phyloP scores from a whole-genome alignment of 2,329 filamentous ascomycete species.

The Epichloe typhina region DNA sequence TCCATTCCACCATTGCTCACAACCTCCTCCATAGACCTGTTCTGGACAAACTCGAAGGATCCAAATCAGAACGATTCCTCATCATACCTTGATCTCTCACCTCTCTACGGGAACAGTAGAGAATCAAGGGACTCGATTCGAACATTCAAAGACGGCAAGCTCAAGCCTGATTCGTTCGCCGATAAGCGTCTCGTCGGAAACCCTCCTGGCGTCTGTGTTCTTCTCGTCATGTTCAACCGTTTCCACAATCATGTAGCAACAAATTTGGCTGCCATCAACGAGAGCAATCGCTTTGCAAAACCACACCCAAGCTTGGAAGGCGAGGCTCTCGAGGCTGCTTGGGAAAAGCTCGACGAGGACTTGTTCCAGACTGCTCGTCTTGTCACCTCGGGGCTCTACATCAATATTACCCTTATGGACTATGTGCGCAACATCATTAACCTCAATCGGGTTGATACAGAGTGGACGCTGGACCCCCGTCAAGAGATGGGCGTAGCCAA shows the following conservation, averaged over 20 bases:
- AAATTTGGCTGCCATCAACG: constrained; percentile 75
- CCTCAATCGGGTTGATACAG: constrained; percentile 43
- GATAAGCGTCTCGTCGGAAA: constrained; percentile 58
- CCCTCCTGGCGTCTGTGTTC: constrained; percentile 56
- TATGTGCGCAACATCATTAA: constrained; percentile 71
- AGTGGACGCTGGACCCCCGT: constrained; percentile 71
- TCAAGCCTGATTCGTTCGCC: constrained; percentile 62
- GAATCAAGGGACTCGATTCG: constrained; percentile 52
- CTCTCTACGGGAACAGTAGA: constrained; percentile 57
- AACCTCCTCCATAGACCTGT: constrained; percentile 35
- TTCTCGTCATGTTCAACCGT: constrained; percentile 66
- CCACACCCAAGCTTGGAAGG: constrained; percentile 37
- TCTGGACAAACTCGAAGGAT: constrained; percentile 53
- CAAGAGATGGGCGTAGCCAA: constrained; percentile 47
- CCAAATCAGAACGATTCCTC: constrained; percentile 52
- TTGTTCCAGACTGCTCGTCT: constrained; percentile 67
- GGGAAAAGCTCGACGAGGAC: constrained; percentile 62
- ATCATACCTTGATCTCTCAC: constrained; percentile 58
- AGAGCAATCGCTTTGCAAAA: constrained; percentile 62
- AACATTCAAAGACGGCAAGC: constrained; percentile 55
- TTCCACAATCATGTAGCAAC: constrained; percentile 82
- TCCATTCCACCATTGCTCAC: neutral
- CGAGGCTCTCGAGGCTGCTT: constrained; percentile 36
- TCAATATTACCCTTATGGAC: constrained; percentile 66
- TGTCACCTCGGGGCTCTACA: constrained; percentile 62